phyloP scores from a whole-genome alignment of 129 eudicot species.

The Scalesia atractyloides region DNA sequence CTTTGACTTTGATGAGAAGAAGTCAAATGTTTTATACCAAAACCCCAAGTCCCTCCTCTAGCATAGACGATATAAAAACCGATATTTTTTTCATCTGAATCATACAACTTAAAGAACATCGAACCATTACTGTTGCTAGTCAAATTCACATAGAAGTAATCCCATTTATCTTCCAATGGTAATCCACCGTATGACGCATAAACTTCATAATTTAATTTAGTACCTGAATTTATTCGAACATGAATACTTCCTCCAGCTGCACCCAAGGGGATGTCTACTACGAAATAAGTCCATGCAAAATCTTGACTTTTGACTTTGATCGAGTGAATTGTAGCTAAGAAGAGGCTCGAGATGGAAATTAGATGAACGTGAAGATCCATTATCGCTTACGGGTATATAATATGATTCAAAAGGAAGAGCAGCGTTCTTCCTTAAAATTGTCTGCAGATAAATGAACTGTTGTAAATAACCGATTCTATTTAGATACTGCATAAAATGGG shows the following conservation, averaged over 20 bases:
- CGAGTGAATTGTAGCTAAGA: constrained; percentile 50
- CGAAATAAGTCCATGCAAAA: constrained; percentile 72
- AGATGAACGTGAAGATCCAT: constrained; percentile 45
- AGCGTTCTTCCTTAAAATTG: constrained; percentile 52
- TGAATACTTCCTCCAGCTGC: constrained; percentile 80
- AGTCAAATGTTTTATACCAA: constrained; percentile 58
- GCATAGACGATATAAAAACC: constrained; percentile 68
- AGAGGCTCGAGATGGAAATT: constrained; percentile 74
- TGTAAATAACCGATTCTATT: background rate
- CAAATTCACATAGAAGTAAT: constrained; percentile 63
- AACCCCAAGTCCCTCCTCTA: constrained; percentile 79
- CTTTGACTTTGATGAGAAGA: constrained; percentile 32
- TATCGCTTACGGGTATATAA: constrained; percentile 51
- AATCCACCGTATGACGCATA: constrained; percentile 76
- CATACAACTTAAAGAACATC: constrained; percentile 68
- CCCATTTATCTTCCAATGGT: constrained; percentile 63
- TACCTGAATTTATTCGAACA: constrained; percentile 45
- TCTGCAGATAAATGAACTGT: constrained; percentile 42
- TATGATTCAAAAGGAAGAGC: constrained; percentile 62
- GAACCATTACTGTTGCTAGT: constrained; percentile 67
- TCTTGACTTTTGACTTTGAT: constrained; percentile 22
- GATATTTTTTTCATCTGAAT: constrained; percentile 46
- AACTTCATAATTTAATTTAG: constrained; percentile 47
- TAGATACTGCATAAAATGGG: background rate
- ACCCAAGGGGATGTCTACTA: constrained; percentile 64